phyloP scores from a whole-genome alignment of 768 basidiomycete species.

The Paxillus involutus region DNA sequence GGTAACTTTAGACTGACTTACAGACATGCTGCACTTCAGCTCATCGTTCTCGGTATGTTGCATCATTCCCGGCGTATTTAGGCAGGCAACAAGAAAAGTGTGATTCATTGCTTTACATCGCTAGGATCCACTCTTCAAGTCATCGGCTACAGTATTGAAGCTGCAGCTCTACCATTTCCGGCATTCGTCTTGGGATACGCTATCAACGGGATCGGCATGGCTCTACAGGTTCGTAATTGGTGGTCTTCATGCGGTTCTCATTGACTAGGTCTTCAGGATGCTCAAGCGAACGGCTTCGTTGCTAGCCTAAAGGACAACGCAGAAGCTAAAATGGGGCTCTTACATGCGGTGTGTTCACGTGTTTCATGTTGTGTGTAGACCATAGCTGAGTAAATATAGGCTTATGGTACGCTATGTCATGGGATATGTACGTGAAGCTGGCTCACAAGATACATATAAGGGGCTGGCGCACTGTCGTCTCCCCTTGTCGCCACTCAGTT shows the following conservation, averaged over 20 bases:
- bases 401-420: slow-evolving; percentile 30
- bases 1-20: neutral
- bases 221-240: slow-evolving; percentile 39
- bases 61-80: neutral
- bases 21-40: slow-evolving; percentile 3
- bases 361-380: slow-evolving; percentile 14
- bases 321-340: slow-evolving; percentile 39
- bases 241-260: neutral
- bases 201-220: slow-evolving; percentile 45
- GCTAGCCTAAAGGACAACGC: slow-evolving; percentile 39
- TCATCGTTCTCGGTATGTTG: slow-evolving; percentile 28
- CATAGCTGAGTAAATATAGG: slow-evolving; percentile 11
- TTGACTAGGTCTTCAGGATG: slow-evolving; percentile 32
- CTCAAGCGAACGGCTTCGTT: slow-evolving; percentile 48
- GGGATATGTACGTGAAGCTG: neutral
- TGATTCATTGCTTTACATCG: neutral
- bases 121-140: slow-evolving; percentile 31
- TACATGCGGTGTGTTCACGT: slow-evolving; percentile 37
- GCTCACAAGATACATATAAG: slow-evolving; percentile 33
- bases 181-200: slow-evolving; percentile 41
- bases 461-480: slow-evolving; percentile 62
- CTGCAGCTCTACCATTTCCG: slow-evolving; percentile 46
- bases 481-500: slow-evolving; percentile 86
- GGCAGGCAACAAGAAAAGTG: neutral
- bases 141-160: slow-evolving; percentile 35